Percentiles rank a stretch among this genome's conserved stretches.
Conservation (phyloP, 768 basidiomycete genomes). For the Hydnum rufescens region DNA sequence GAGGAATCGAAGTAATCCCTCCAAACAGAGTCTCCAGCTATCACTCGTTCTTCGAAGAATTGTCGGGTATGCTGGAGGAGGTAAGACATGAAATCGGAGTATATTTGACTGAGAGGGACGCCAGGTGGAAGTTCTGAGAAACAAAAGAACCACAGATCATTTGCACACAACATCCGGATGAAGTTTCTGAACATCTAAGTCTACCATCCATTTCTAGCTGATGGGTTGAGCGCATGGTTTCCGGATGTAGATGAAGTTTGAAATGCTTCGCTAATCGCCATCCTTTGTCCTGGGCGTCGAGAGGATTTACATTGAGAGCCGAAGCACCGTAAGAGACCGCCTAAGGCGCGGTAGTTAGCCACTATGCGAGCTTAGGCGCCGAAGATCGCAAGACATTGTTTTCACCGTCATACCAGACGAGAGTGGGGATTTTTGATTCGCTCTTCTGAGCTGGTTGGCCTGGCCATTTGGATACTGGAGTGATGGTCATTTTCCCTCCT, state of each 20-base stretch:
- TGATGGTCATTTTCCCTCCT: background rate
- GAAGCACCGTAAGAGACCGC: background rate
- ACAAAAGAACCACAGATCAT: background rate
- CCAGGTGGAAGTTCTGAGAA: conserved; percentile 9
- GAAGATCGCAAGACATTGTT: background rate
- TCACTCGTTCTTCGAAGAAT: conserved; percentile 9
- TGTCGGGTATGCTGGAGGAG: conserved; percentile 12
- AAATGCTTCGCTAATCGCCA: conserved; percentile 3
- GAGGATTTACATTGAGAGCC: background rate
- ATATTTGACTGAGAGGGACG: conserved; percentile 13
- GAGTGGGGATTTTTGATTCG: background rate
- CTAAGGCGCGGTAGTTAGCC: background rate
- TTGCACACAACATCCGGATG: background rate
- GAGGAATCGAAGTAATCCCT: background rate
- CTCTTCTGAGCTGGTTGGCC: background rate
- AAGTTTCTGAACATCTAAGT: background rate
- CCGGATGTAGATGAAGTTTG: conserved; percentile 4
- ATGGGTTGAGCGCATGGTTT: background rate
- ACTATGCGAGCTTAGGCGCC: background rate
- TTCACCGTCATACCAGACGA: background rate
- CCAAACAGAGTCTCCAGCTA: background rate
- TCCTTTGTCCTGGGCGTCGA: background rate
- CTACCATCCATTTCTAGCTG: background rate
- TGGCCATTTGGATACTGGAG: background rate
- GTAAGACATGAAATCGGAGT: conserved; percentile 15